Evolutionary conservation across 164 flowering plant species (phyloP).

Genomic region (Akebia trifoliata): DNA sequence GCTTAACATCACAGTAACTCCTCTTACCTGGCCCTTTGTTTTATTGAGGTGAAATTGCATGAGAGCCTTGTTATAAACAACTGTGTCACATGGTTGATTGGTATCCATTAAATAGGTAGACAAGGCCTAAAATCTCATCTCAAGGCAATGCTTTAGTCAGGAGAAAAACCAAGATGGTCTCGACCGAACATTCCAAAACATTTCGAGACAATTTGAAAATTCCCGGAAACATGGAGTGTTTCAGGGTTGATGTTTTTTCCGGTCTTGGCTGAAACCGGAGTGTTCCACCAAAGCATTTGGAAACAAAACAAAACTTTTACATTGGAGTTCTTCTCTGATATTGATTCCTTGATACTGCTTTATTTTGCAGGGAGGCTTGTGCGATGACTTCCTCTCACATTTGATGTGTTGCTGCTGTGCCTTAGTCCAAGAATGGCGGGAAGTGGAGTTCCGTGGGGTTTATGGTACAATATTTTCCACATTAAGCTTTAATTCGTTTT

Average conservation of each 20-base stretch:
- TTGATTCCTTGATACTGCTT: no score
- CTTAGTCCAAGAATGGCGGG: slow-evolving; percentile 97
- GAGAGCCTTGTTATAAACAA: no score
- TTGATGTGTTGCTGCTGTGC: slow-evolving; percentile 98
- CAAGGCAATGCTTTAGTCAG: no score
- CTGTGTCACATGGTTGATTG: background rate
- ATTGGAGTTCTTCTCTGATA: no score
- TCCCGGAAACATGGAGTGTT: no score
- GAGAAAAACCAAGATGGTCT: no score
- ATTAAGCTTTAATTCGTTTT: background rate
- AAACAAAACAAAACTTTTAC: background rate
- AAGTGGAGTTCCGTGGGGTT: slow-evolving; percentile 85
- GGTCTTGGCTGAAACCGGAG: no score
- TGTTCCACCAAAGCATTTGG: background rate
- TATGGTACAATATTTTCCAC: slow-evolving; percentile 38
- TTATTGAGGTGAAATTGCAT: background rate
- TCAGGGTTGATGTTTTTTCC: no score
- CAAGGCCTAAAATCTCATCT: no score
- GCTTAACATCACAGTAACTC: slow-evolving; percentile 68
- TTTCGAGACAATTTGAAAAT: no score
- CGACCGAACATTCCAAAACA: no score
- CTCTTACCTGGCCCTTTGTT: slow-evolving; percentile 1
- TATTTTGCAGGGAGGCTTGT: slow-evolving; percentile 70
- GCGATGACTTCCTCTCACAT: slow-evolving; percentile 94
- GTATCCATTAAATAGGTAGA: background rate